Percentiles rank a stretch among this genome's conserved stretches.
phyloP scores from a whole-genome alignment of 208 protist species.

The Trypanosoma scelopori region DNA sequence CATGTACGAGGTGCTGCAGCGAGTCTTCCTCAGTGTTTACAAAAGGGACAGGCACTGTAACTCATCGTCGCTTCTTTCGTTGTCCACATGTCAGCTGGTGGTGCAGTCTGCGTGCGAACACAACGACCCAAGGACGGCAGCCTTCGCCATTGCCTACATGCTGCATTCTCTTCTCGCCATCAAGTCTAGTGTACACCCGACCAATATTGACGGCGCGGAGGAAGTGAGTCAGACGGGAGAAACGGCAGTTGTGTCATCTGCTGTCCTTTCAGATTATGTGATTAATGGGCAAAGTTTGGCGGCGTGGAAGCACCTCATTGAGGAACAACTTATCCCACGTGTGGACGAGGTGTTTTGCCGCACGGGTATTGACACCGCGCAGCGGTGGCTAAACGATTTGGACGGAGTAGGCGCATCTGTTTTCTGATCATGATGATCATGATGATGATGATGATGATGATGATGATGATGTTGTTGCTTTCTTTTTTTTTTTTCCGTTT shows the following conservation, averaged over 20 bases:
- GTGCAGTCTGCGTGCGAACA: constrained; percentile 19
- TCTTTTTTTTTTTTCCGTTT: constrained; percentile 18
- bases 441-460: not conserved
- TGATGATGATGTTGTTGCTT: constrained; percentile 2
- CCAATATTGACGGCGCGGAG: not conserved
- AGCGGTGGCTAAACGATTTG: constrained; percentile 26
- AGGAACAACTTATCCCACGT: constrained; percentile 26
- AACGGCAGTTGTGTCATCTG: not conserved
- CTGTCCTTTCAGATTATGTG: not conserved
- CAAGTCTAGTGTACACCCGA: not conserved
- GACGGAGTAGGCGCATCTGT: not conserved
- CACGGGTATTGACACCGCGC: constrained; percentile 25
- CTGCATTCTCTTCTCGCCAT: constrained; percentile 17
- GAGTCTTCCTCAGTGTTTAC: constrained; percentile 36
- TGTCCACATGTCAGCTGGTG: constrained; percentile 19
- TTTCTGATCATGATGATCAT: not conserved
- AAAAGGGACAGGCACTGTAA: constrained; percentile 23
- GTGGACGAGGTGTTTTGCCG: constrained; percentile 28
- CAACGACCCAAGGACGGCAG: constrained; percentile 22
- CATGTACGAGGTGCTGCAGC: constrained; percentile 34
- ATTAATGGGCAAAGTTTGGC: constrained; percentile 25
- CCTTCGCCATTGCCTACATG: constrained; percentile 23
- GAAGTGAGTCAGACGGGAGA: not conserved
- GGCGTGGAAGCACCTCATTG: constrained; percentile 28
- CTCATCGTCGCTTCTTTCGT: not conserved